Base-by-base conservation (phyloP, 2,329 filamentous ascomycete genomes). In the Pseudogymnoascus sp. region DNA sequence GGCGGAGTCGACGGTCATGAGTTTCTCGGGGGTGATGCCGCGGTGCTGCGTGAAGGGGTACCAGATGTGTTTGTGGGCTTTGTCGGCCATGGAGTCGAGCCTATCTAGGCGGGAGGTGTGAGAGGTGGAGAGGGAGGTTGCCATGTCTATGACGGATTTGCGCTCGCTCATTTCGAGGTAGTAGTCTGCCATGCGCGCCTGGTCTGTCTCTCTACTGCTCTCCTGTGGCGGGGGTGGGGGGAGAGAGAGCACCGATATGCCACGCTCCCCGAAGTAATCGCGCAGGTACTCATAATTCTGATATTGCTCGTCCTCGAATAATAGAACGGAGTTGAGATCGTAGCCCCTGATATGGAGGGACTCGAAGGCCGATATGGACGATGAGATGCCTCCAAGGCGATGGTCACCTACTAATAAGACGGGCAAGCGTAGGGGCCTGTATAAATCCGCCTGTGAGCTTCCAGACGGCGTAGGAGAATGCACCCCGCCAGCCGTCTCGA, bases 21-120 rank as follows among this genome's bases (percentile, higher is more conserved):
- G 90, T 12, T 85, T 84, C 1, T 84, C 75, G 4, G 84, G 74
- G 0, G 79, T 77, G 67, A 90, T 78, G 60, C 82, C 79, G 41
- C 84, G 84, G 66, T 96, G 91, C 69, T 96, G 91, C 0, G 90
- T 93, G 69, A 96, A 96, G 0, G 91, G 91, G 69, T 93, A 93
- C 91, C 91, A 96, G 38, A 96, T 91, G 2, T 78, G 79, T 8
- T 81, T 72, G 62, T 85, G 78, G 0, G 91, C 90, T 41, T 82
- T 78, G 1, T 75, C 71, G 0, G 85, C 76, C 83, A 93, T 86
- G 1, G 76, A 79, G 35, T 86, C 81, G 0, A 95, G 75, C 0
- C 81, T 77, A 0, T 78, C 71, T 11, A 91, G 78, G 2, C 89
- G 83, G 2, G 77, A 66, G 1, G 75, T 68, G 62, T 91, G 88